Conservation (phyloP, 441 rosid genomes). For the Adansonia rubrostipa region DNA sequence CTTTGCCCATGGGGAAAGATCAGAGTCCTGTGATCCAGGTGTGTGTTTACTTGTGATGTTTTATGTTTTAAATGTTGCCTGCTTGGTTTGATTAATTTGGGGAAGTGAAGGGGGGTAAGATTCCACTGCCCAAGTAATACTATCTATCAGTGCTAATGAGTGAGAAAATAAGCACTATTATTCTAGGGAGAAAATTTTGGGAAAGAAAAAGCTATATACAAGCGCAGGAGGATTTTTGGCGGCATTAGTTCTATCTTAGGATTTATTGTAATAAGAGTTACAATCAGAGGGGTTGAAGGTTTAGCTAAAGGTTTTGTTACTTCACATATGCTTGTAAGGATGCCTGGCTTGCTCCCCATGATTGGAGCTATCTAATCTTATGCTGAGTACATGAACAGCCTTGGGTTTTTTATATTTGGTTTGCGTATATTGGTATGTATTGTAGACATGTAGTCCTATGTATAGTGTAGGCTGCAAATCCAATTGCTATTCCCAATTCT, state of each 20-base stretch:
- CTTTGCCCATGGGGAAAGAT: conserved; percentile 63
- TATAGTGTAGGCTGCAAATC: not conserved
- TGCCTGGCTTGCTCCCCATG: not conserved
- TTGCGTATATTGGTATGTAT: not conserved
- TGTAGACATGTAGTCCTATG: not conserved
- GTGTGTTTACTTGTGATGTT: conserved; percentile 31
- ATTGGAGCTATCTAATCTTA: conserved; percentile 1
- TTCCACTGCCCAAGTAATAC: not conserved
- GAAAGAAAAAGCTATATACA: not conserved
- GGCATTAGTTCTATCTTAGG: not conserved
- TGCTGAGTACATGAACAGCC: not conserved
- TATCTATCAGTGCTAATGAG: not conserved
- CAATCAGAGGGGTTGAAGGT: conserved; percentile 1
- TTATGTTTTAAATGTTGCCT: not conserved
- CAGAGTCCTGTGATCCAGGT: conserved; percentile 82
- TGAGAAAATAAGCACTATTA: not conserved
- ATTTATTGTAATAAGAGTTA: not conserved
- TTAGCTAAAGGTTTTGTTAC: conserved; percentile 1
- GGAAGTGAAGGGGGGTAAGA: not conserved
- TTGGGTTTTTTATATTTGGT: conserved; percentile 10
- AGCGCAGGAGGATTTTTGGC: not conserved
- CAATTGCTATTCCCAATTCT: not conserved
- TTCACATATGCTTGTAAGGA: not conserved
- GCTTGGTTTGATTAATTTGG: conserved; percentile 17
- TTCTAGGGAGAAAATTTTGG: not conserved